These are phyloP conservation scores for Sambucus nigra DNA, from an alignment of 129 eudicot species.

Conservation along the genomic window DNA sequence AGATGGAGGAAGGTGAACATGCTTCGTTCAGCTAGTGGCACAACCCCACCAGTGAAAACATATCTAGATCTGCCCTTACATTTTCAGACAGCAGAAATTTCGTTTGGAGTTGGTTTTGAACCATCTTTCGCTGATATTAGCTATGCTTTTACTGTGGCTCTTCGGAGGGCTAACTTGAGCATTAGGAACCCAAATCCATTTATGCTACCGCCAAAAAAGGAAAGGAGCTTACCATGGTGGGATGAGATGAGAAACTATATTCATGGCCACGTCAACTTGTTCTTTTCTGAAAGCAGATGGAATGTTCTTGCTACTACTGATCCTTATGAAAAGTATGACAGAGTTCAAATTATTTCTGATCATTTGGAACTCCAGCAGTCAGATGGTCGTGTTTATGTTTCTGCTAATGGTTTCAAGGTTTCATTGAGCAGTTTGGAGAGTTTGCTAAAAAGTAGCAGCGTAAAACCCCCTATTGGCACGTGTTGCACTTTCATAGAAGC, in stretches of 20 bases:
- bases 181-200: conserved; percentile 69
- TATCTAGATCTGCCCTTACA: conserved; percentile 68
- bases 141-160: conserved; percentile 91
- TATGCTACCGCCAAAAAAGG: conserved; percentile 70
- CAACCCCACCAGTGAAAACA: conserved; percentile 95
- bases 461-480: conserved; percentile 52
- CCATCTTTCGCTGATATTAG: conserved; percentile 88
- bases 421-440: conserved; percentile 86
- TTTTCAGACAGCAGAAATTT: conserved; percentile 74
- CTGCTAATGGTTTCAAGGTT: conserved; percentile 76
- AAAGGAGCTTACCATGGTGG: conserved; percentile 99
- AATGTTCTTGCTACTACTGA: conserved; percentile 90
- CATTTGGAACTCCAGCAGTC: conserved; percentile 80
- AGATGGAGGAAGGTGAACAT: conserved; percentile 82
- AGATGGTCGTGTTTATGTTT: conserved; percentile 73
- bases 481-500: conserved; percentile 65
- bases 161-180: conserved; percentile 91
- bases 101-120: conserved; percentile 85
- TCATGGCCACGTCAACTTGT: conserved; percentile 59
- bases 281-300: conserved; percentile 58
- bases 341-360: conserved; percentile 61
- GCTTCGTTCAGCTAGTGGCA: conserved; percentile 93
- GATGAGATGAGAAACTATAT: conserved; percentile 94
- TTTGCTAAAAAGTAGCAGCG: conserved; percentile 48
- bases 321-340: conserved; percentile 79